These are phyloP conservation scores for Candida boleticola DNA, from an alignment of 805 yeast species.

Conservation along the genomic window DNA sequence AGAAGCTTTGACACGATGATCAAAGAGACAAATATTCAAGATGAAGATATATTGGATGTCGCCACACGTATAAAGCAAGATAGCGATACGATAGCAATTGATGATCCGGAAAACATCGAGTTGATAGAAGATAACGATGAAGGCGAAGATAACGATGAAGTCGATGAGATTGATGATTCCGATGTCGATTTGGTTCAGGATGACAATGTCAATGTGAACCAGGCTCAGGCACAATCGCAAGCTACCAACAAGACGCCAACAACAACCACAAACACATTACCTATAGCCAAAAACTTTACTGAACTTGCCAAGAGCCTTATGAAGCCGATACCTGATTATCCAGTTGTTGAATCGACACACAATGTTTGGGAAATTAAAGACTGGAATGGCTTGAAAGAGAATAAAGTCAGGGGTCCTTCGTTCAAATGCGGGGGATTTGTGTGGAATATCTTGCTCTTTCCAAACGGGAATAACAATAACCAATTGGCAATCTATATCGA, in stretches of 20 bases:
- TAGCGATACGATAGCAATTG: constrained; percentile 5
- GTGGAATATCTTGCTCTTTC: constrained; percentile 75
- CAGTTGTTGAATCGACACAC: constrained; percentile 30
- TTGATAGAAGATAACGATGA: constrained; percentile 13
- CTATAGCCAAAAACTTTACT: constrained; percentile 31
- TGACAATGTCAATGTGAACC: too few species aligned
- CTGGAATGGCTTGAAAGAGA: constrained; percentile 44
- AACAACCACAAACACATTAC: constrained; percentile 6
- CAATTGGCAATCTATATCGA: constrained; percentile 72
- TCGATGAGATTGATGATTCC: constrained; percentile 5
- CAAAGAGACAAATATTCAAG: constrained; percentile 2
- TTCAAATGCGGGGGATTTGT: constrained; percentile 60
- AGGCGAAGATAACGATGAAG: constrained; percentile 9
- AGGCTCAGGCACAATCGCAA: too few species aligned
- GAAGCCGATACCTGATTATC: constrained; percentile 41
- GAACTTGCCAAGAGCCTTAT: constrained; percentile 27
- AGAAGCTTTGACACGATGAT: constrained; percentile 4
- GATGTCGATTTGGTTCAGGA: constrained; percentile 1
- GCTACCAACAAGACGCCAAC: too few species aligned
- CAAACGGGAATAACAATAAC: constrained; percentile 64
- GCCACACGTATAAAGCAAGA: constrained; percentile 6
- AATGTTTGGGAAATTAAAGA: constrained; percentile 51
- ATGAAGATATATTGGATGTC: constrained; percentile 7
- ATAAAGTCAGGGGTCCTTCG: constrained; percentile 44
- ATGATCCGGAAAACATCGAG: constrained; percentile 8